phyloP scores from a whole-genome alignment of 257 asterid species.

The Leonotis leonurus region DNA sequence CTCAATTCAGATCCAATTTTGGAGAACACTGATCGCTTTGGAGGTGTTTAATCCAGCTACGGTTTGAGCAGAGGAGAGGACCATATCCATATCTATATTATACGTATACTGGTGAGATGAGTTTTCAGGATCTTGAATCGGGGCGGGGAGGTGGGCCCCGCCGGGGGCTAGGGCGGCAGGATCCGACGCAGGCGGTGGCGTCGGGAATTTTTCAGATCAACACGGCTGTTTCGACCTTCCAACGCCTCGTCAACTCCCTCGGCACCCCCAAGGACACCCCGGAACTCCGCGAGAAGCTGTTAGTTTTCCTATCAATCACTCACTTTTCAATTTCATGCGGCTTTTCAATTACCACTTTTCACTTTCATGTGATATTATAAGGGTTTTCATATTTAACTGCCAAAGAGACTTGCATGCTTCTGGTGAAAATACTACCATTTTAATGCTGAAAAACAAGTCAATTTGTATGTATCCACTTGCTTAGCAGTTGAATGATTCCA shows the following conservation, averaged over 20 bases:
- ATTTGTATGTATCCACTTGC: too few species aligned
- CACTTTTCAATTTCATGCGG: too few species aligned
- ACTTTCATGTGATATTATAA: too few species aligned
- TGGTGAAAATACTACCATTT: too few species aligned
- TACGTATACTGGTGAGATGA: slow-evolving; percentile 38
- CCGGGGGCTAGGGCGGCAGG: slow-evolving; percentile 59
- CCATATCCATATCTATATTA: neutral
- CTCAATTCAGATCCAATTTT: neutral
- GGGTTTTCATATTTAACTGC: too few species aligned
- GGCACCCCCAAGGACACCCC: slow-evolving; percentile 96
- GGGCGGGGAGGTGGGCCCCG: slow-evolving; percentile 54
- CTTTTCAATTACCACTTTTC: too few species aligned
- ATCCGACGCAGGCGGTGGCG: slow-evolving; percentile 80
- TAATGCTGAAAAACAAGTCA: too few species aligned
- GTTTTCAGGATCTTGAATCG: slow-evolving; percentile 88
- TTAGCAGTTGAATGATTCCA: too few species aligned
- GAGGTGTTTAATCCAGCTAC: slow-evolving; percentile 13
- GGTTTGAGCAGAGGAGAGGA: too few species aligned
- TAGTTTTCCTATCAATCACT: slow-evolving; percentile 12
- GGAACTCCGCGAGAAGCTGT: slow-evolving; percentile 88
- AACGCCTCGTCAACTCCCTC: slow-evolving; percentile 78
- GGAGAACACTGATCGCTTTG: slow-evolving; percentile 9
- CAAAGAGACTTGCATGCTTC: too few species aligned
- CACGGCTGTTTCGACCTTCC: slow-evolving; percentile 81
- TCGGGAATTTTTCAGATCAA: slow-evolving; percentile 84